Conservation (phyloP, 371 early-diverging fungal genomes). For the Blakeslea trispora region DNA sequence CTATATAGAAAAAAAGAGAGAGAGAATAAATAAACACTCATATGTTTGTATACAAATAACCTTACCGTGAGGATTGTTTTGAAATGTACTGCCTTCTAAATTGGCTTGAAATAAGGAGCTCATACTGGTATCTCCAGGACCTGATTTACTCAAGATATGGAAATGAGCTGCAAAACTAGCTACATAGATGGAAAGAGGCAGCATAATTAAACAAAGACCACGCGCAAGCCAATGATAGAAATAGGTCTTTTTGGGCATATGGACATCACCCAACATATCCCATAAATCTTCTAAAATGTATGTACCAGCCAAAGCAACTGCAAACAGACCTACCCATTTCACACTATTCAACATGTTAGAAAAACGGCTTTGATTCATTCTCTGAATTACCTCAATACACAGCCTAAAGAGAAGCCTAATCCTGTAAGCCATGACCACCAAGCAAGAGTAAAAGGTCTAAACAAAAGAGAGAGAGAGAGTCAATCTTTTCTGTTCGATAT, state of each 20-base stretch:
- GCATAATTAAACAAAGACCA: constrained; percentile 75
- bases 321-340: constrained; percentile 99
- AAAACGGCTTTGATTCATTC: neutral
- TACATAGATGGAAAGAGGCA: constrained; percentile 90
- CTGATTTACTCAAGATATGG: constrained; percentile 79
- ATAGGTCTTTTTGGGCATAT: constrained; percentile 71
- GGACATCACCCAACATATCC: constrained; percentile 85
- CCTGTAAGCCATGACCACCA: constrained; percentile 90
- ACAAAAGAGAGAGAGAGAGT: neutral
- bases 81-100: constrained; percentile 81
- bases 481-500: too few relatives aligned
- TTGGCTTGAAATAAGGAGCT: constrained; percentile 96
- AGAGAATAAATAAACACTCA: constrained; percentile 11
- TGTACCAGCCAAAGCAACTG: constrained; percentile 92
- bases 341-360: constrained; percentile 75
- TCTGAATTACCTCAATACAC: constrained; percentile 52
- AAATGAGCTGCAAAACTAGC: constrained; percentile 92
- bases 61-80: constrained; percentile 81
- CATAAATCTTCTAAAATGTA: constrained; percentile 95
- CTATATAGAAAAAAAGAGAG: constrained; percentile 37
- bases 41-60: too few relatives aligned
- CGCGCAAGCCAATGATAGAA: constrained; percentile 79
- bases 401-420: constrained; percentile 94
- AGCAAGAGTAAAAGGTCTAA: constrained; percentile 72
- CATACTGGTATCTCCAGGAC: constrained; percentile 97